Percentiles rank a stretch among this genome's conserved stretches.
phyloP scores from a whole-genome alignment of 495 filamentous ascomycete genomes.

The Penicillium paradoxum region DNA sequence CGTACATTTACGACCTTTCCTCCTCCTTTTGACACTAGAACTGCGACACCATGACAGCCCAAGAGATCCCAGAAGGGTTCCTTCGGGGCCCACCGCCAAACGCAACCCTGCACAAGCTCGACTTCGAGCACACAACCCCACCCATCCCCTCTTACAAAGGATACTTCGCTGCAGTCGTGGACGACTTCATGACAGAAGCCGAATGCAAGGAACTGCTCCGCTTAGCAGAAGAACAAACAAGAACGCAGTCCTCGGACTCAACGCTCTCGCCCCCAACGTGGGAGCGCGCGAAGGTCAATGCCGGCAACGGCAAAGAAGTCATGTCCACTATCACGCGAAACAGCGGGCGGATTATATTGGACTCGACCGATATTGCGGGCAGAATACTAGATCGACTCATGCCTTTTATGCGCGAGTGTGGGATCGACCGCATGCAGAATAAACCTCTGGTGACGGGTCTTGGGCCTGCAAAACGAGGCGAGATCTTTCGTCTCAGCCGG shows the following conservation, averaged over 20 bases:
- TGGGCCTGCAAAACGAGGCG: conserved; percentile 37
- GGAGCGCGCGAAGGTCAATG: conserved; percentile 53
- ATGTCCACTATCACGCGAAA: conserved; percentile 55
- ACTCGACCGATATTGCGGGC: conserved; percentile 54
- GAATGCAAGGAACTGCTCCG: conserved; percentile 57
- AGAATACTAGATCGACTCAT: conserved; percentile 57
- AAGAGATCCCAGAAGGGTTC: conserved; percentile 14
- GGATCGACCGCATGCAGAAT: conserved; percentile 34
- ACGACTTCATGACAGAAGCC: conserved; percentile 54
- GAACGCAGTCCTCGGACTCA: conserved; percentile 1
- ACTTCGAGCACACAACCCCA: conserved; percentile 45
- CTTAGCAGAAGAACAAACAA: conserved; percentile 48
- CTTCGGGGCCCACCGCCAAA: conserved; percentile 17
- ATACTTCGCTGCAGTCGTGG: conserved; percentile 57
- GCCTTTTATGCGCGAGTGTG: conserved; percentile 41
- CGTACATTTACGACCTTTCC: no score
- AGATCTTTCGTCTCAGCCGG: conserved; percentile 51
- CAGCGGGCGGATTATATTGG: conserved; percentile 72
- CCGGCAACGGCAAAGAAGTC: conserved; percentile 56
- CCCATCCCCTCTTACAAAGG: conserved; percentile 51
- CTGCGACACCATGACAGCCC: conserved; percentile 1
- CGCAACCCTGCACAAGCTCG: conserved; percentile 34
- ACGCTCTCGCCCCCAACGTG: conserved; percentile 18
- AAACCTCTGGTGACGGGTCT: conserved; percentile 42
- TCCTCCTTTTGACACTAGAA: no score